Conservation (phyloP, 2,329 filamentous ascomycete species). For the Emergomyces africanus region DNA sequence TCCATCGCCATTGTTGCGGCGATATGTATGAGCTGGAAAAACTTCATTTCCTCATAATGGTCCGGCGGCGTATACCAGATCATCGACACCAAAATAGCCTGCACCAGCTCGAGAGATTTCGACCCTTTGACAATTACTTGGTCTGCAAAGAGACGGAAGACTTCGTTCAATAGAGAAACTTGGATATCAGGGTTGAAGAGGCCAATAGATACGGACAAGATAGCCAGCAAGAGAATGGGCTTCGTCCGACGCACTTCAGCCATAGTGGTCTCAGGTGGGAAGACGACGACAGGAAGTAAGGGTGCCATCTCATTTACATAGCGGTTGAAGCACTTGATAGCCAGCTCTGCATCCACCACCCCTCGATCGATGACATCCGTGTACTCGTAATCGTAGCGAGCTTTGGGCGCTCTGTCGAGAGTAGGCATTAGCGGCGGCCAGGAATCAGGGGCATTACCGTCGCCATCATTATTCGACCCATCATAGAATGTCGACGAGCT, state of each 20-base stretch:
- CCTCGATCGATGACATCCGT: slow-evolving; percentile 38
- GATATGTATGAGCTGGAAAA: slow-evolving; percentile 75
- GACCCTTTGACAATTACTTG: slow-evolving; percentile 61
- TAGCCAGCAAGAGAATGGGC: slow-evolving; percentile 46
- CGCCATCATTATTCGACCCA: background rate
- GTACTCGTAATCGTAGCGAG: slow-evolving; percentile 18
- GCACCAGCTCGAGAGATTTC: slow-evolving; percentile 72
- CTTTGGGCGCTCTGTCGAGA: slow-evolving; percentile 9
- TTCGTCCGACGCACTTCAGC: slow-evolving; percentile 44
- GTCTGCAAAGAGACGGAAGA: slow-evolving; percentile 62
- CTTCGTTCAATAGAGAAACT: slow-evolving; percentile 50
- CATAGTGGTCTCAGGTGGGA: slow-evolving; percentile 42
- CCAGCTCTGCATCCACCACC: slow-evolving; percentile 39
- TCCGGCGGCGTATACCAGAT: slow-evolving; percentile 80
- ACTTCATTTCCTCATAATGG: slow-evolving; percentile 74
- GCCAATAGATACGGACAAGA: slow-evolving; percentile 43
- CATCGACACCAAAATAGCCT: slow-evolving; percentile 61
- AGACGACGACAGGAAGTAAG: slow-evolving; percentile 46
- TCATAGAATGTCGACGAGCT: slow-evolving; percentile 4
- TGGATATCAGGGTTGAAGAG: slow-evolving; percentile 44
- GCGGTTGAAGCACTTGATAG: slow-evolving; percentile 43
- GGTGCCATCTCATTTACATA: slow-evolving; percentile 43
- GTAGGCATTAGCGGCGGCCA: slow-evolving; percentile 10
- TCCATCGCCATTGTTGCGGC: slow-evolving; percentile 74
- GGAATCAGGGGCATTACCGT: slow-evolving; percentile 4